Conservation (phyloP, 2,329 filamentous ascomycete genomes). For the Ceratocystis ficicola region DNA sequence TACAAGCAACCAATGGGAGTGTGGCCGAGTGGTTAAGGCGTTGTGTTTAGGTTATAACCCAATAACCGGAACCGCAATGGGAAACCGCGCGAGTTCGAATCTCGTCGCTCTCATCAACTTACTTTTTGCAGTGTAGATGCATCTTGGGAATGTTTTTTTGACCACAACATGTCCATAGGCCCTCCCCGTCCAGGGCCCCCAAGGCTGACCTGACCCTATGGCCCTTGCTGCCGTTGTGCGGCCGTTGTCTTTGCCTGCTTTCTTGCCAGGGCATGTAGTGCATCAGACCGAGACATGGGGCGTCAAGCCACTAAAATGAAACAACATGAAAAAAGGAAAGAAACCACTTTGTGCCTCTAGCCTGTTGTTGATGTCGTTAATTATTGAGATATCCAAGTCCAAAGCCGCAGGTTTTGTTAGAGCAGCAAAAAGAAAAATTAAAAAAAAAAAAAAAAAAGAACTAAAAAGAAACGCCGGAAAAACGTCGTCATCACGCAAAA, state of each 20-base stretch:
- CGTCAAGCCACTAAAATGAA: background rate
- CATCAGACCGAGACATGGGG: background rate
- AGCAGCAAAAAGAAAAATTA: background rate
- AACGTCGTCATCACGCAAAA: background rate
- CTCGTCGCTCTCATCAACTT: background rate
- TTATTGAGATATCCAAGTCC: background rate
- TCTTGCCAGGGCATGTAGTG: constrained; percentile 1
- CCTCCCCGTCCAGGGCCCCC: no score
- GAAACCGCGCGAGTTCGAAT: constrained; percentile 41
- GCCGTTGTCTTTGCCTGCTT: background rate
- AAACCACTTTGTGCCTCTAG: no score
- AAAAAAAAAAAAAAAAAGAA: background rate
- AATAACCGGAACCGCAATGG: constrained; percentile 31
- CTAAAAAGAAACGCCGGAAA: background rate
- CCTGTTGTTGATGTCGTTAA: background rate
- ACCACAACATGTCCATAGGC: no score
- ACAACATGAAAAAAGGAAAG: background rate
- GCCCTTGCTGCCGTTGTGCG: background rate
- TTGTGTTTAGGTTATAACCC: constrained; percentile 38
- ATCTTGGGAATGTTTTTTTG: background rate
- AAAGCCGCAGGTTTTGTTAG: background rate
- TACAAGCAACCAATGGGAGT: constrained; percentile 27
- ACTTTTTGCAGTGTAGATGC: background rate
- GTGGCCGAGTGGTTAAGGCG: constrained; percentile 46
- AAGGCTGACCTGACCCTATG: no score